Percentiles rank a stretch among this genome's conserved stretches.
Conservation (phyloP, 176 grass and related monocot species). For the Triticum aestivum region DNA sequence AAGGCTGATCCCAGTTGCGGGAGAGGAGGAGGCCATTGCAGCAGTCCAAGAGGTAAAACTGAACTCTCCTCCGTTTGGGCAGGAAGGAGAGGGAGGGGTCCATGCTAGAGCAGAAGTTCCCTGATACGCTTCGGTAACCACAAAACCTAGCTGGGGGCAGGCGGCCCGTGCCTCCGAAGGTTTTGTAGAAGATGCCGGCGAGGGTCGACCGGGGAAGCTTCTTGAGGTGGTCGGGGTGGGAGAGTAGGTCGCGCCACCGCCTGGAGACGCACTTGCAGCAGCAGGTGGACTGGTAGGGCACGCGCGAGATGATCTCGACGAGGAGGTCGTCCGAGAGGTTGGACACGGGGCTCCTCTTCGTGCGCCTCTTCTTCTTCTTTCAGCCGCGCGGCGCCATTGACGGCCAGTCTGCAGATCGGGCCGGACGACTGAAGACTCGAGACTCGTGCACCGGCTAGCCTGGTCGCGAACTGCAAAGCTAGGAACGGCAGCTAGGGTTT, state of each 20-base stretch:
- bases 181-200: background rate
- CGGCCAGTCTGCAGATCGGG: too few relatives aligned
- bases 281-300: background rate
- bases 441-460: too few relatives aligned
- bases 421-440: too few relatives aligned
- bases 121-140: background rate
- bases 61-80: background rate
- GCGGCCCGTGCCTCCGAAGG: too few relatives aligned
- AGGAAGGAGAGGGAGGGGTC: background rate
- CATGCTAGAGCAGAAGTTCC: background rate
- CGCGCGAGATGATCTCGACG: background rate
- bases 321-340: background rate
- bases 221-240: background rate
- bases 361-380: too few relatives aligned
- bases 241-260: background rate
- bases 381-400: too few relatives aligned
- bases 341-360: background rate
- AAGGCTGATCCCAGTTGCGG: background rate
- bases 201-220: background rate
- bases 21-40: background rate
- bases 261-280: conserved; percentile 2
- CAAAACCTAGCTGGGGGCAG: too few relatives aligned
- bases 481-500: too few relatives aligned
- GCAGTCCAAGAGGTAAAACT: background rate
- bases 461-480: too few relatives aligned